A percentile compares a stretch with the other conserved stretches of the same genome.
These are phyloP conservation scores for Chlorella sp. DNA, from an alignment of 139 green algal species.

Conservation along the genomic window DNA sequence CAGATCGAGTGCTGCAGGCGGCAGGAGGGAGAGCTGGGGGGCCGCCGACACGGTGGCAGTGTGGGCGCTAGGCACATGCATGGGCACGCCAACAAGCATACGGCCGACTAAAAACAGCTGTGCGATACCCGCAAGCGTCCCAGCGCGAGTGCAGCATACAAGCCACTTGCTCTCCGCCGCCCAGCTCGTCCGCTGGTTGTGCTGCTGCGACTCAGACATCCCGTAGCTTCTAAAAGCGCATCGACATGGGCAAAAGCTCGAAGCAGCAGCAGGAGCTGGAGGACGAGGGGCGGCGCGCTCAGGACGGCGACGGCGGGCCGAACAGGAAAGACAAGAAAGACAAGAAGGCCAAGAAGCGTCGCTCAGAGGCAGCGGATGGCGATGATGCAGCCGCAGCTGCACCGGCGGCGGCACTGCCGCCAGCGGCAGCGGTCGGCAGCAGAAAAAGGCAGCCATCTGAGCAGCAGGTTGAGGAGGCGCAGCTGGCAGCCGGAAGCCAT, in stretches of 20 bases:
- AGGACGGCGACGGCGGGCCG: neutral
- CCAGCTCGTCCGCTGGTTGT: too few relatives aligned
- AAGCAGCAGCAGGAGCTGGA: neutral
- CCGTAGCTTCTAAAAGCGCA: neutral
- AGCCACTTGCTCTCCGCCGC: too few relatives aligned
- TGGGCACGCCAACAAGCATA: too few relatives aligned
- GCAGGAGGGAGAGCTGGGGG: too few relatives aligned
- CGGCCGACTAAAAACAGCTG: too few relatives aligned
- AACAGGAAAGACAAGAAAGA: neutral
- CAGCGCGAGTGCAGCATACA: too few relatives aligned
- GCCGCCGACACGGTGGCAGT: too few relatives aligned
- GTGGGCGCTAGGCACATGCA: too few relatives aligned
- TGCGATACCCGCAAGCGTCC: too few relatives aligned
- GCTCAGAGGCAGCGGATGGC: neutral
- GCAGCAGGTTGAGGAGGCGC: neutral
- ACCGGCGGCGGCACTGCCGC: neutral
- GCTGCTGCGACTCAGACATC: too few relatives aligned
- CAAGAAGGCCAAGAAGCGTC: neutral
- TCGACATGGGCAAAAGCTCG: too few relatives aligned
- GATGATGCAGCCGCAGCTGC: neutral
- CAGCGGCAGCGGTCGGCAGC: neutral
- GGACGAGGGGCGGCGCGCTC: neutral
- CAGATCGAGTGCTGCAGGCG: too few relatives aligned
- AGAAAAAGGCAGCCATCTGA: neutral
- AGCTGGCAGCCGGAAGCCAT: constrained; percentile 5